Evolutionary conservation across 108 stramenopile genomes (phyloP), one percentile per base, ranked within the genome.

Genomic region (Parietichytrium sp.): DNA sequence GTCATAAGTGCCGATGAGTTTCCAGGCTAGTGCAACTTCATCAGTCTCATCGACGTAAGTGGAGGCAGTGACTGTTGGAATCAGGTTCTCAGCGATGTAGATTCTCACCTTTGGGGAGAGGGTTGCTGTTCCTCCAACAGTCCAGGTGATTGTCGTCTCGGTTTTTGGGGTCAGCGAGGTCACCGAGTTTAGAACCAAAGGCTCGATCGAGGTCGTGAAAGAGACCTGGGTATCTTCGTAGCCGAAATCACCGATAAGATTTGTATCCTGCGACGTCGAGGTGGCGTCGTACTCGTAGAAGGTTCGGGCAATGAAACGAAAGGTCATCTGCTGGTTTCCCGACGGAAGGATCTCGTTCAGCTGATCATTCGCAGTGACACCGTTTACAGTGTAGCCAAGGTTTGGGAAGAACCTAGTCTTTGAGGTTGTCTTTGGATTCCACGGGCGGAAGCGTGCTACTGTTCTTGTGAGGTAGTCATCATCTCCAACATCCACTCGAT

Each of bases 381-480:
- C 33, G 33, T 72, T 72, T 33, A 45, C 61, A 0, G 45, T 10
- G 20, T 72, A 18, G 42, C 16, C 36, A 16, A 72, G 18, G 42
- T 72, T 72, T n/a, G 61, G 61, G 33, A 72, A 72, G 42, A 72
- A 72, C n/a, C 61, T 33, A n/a, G 61, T 45, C 42, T 72, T 33
- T 1, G 61, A 72, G 42, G 33, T n/a, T n/a, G n/a, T n/a, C 3
- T 45, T 72, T 33, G 61, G 61, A 33, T 23, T 45, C 38, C 45
- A 72, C 33, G 61, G 25, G 1, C 61, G 61, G 20, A 72, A 72
- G 33, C 45, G 38, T 16, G 38, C 61, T 8, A 72, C 38, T n/a
- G 61, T 23, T 16, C 38, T 72, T 33, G 36, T 25, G 33, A n/a
- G n/a, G 61, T 72, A 72, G 16, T 33, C 45, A n/a, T 72, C 38